Percentiles rank a stretch among this genome's conserved stretches.
Evolutionary conservation across 768 basidiomycete species (phyloP).

Genomic region (Naematelia aurantialba): DNA sequence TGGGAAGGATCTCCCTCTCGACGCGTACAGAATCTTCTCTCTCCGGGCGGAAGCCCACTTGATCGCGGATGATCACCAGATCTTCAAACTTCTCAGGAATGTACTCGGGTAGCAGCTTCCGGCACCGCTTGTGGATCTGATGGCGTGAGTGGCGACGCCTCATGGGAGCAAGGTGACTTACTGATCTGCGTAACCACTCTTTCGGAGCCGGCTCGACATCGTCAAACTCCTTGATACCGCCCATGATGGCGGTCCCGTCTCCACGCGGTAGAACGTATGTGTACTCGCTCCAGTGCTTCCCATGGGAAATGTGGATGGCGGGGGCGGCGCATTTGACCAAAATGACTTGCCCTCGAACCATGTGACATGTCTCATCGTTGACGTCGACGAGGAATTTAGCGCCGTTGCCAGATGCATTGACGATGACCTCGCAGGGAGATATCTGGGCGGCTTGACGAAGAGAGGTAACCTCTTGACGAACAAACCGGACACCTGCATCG

Average conservation of each 20-base stretch:
- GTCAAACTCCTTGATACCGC: conserved; percentile 3
- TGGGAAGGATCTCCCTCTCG: not conserved
- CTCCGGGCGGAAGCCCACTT: conserved; percentile 2
- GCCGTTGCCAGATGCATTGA: conserved; percentile 2
- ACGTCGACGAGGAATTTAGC: conserved; percentile 8
- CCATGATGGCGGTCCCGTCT: not conserved
- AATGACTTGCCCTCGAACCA: conserved; percentile 6
- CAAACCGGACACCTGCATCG: not conserved
- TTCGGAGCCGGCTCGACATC: conserved; percentile 1
- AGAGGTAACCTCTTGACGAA: not conserved
- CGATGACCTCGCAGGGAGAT: not conserved
- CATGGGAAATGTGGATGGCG: not conserved
- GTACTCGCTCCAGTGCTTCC: not conserved
- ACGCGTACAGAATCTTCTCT: not conserved
- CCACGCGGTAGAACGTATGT: conserved; percentile 2
- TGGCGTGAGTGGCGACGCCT: not conserved
- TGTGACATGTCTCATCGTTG: not conserved
- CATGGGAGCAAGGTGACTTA: not conserved
- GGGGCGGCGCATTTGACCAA: conserved; percentile 5
- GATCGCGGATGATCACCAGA: not conserved
- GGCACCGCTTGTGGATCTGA: conserved; percentile 1
- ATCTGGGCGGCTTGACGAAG: not conserved
- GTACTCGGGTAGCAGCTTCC: not conserved
- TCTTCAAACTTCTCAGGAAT: conserved; percentile 7
- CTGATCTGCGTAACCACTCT: not conserved